Conservation (phyloP, 139 green algal genomes). For the Marvania coccoides region DNA sequence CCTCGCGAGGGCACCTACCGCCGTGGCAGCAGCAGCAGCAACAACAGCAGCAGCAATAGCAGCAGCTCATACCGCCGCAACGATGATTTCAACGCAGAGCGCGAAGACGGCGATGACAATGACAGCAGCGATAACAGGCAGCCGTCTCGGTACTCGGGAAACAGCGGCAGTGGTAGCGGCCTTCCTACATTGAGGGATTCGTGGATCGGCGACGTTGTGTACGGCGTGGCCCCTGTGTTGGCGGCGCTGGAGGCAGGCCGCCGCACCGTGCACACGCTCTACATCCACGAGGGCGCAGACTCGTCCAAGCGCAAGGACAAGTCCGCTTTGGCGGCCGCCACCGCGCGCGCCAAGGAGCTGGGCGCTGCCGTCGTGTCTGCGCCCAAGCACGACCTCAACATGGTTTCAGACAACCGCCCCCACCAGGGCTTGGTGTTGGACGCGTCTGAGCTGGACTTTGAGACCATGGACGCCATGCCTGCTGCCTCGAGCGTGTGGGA, state of each 20-base stretch:
- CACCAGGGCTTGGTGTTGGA: constrained; percentile 75
- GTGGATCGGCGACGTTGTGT: constrained; percentile 46
- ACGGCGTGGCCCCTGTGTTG: constrained; percentile 67
- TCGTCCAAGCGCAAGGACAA: constrained; percentile 53
- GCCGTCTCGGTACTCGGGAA: too few relatives aligned
- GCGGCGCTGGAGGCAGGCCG: constrained; percentile 48
- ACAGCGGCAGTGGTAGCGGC: too few relatives aligned
- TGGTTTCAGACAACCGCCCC: constrained; percentile 67
- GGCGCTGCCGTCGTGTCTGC: constrained; percentile 24
- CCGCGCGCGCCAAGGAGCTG: constrained; percentile 14
- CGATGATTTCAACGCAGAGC: too few relatives aligned
- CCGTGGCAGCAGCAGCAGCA: not conserved
- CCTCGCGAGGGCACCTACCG: not conserved
- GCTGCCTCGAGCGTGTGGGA: not conserved
- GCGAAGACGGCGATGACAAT: too few relatives aligned
- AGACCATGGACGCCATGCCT: constrained; percentile 41
- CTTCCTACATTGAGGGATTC: constrained; percentile 4
- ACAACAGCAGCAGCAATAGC: not conserved
- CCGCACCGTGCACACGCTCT: constrained; percentile 27
- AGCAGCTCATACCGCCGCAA: too few relatives aligned
- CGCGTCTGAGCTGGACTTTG: constrained; percentile 51
- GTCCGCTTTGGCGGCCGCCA: not conserved
- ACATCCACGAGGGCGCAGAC: constrained; percentile 46
- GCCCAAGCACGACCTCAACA: constrained; percentile 84
- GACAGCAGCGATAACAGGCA: too few relatives aligned